Evolutionary conservation across 106 monocot species (phyloP), one percentile per base, ranked within the genome.

Genomic region (Dactylorhiza incarnata): DNA sequence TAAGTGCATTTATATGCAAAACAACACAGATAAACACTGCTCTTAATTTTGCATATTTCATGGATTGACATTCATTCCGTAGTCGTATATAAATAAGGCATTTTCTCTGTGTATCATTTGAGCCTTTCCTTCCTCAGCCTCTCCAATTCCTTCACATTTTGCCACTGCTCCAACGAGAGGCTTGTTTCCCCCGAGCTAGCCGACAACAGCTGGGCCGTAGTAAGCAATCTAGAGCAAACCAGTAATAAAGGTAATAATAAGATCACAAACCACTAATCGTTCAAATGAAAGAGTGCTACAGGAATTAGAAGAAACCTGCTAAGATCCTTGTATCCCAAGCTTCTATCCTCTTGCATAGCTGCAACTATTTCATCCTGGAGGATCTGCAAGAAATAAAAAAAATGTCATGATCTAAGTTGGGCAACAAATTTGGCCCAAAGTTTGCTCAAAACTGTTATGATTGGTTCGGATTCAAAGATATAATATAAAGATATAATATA

Each of bases 111-210:
- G 37, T 37, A 37, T 37, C 37, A 37, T 3, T 37, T 14, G 14
- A 91, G 74, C 73, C 91, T 89, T 69, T 89, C 86, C 79, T 87
- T 94, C 74, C 99, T 94, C 11, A 99, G 92, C 75, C 87, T 88
- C 73, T 99, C 99, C 74, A 99, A 12, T 68, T 94, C 99, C 82
- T 83, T 89, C 0, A 85, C 85, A 81, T 92, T 87, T 52, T 88
- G 84, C 99, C 94, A 94, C 55, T 83, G 86, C 79, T 94, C 89
- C 83, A 83, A 25, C 5, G 91, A 84, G 50, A 94, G 81, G 24
- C 68, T 73, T 49, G 62, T 81, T 69, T 92, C 94, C 1, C 94
- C 91, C 49, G 92, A 89, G 82, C 99, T 99, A 46, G 83, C 48
- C 3, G 94, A 84, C 65, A 87, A 76, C 65, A 99, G 66, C 69